Conservation (phyloP, 2,329 filamentous ascomycete genomes). For the Cryphonectria carpinicola region DNA sequence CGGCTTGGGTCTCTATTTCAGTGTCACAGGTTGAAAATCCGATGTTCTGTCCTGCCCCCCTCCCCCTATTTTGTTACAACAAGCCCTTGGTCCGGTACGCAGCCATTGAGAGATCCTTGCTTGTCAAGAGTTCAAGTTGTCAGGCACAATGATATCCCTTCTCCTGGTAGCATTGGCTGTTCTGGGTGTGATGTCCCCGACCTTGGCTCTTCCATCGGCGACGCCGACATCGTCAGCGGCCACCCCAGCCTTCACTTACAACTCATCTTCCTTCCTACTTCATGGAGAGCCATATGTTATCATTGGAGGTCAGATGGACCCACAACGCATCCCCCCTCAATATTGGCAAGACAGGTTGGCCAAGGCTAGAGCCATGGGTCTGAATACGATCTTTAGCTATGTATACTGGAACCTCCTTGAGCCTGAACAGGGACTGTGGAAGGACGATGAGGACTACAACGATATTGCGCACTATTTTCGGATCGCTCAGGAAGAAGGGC, state of each 20-base stretch:
- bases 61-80: background rate
- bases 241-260: constrained; percentile 43
- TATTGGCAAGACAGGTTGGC: constrained; percentile 52
- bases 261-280: constrained; percentile 44
- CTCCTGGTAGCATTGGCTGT: background rate
- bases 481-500: constrained; percentile 50
- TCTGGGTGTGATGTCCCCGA: background rate
- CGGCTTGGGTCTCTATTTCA: background rate
- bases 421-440: constrained; percentile 44
- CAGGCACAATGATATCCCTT: background rate
- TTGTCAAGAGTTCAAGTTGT: background rate
- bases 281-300: constrained; percentile 46
- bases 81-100: background rate
- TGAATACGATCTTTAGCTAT: constrained; percentile 56
- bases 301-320: constrained; percentile 55
- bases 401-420: constrained; percentile 56
- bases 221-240: constrained; percentile 5
- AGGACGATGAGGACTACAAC: constrained; percentile 43
- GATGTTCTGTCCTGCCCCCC: background rate
- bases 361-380: constrained; percentile 50
- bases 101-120: background rate
- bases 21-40: background rate
- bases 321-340: constrained; percentile 50
- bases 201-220: background rate
- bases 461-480: constrained; percentile 53